phyloP scores from a whole-genome alignment of 163 green algal species.

The Smithsoniella earleae region DNA sequence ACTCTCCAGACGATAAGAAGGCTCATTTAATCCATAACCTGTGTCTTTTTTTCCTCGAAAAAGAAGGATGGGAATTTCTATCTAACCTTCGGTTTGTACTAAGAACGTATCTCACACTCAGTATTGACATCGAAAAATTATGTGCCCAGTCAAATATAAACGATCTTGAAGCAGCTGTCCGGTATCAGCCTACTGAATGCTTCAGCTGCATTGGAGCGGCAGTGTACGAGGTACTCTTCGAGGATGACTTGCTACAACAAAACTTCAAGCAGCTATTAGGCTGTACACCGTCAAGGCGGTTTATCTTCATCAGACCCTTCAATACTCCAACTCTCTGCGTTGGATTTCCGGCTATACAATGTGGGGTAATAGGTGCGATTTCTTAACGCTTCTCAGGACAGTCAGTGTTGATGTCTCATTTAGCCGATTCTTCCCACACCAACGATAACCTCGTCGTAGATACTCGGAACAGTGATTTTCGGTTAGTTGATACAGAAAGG shows the following conservation, averaged over 20 bases:
- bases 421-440: too few relatives aligned
- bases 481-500: too few relatives aligned
- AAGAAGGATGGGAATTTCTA: neutral
- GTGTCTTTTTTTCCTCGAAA: neutral
- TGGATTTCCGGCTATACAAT: neutral
- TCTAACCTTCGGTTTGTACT: neutral
- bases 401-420: neutral
- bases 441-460: too few relatives aligned
- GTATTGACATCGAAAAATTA: neutral
- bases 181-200: conserved; percentile 50
- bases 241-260: neutral
- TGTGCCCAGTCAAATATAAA: neutral
- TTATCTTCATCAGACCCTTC: neutral
- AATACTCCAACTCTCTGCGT: neutral
- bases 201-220: conserved; percentile 53
- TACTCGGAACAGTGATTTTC: too few relatives aligned
- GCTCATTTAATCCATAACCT: neutral
- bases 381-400: neutral
- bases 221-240: conserved; percentile 45
- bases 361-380: neutral
- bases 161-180: conserved; percentile 51
- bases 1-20: neutral
- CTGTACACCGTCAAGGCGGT: neutral
- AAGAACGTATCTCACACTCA: neutral
- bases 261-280: neutral